Evolutionary conservation across 1,284 basidiomycete genomes (phyloP), one percentile per base, ranked within the genome.

Genomic region (Melanopsichium pennsylvanicum): DNA sequence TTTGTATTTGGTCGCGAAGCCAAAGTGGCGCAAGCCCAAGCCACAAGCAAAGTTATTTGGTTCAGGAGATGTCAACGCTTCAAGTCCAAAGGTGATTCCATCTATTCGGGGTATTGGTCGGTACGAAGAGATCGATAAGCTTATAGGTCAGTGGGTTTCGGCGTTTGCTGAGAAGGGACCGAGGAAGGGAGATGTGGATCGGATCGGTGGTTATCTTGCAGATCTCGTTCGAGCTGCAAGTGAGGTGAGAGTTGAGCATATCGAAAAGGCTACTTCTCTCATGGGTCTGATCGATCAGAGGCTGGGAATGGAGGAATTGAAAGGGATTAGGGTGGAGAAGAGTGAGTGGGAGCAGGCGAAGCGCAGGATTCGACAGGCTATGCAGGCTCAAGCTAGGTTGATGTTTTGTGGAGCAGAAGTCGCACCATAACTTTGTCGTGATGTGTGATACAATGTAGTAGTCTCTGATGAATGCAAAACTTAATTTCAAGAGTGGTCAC

Each of bases 121-220:
- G 39, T 37, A 37, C 38, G 23, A 21, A 12, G 58, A 58, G 8
- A 40, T 68, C 11, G 39, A 46, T 18, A 33, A 34, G 26, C 47
- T 67, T 23, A 45, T 75, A 11, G n/a, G 40, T 3, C 57, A 56
- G 22, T 77, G 75, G 75, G 51, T 69, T 4, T 18, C 32, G 2
- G 59, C 58, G 15, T 70, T 69, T 27, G 62, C 63, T 3, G 21
- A 18, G 9, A 48, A 54, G 12, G 66, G 67, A 3, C 75, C 76
- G 4, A 39, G 69, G 9, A 32, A 42, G 3, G 68, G 68, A 12
- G 76, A 78, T 36, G 70, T 78, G 2, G 47, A 55, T 40, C 39
- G 52, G 6, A 47, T 78, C 31, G 51, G 44, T 0, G 15, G 35
- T 3, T 70, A 60, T 29, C 32, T 70, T 2, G 57, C 49, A 1